Evolutionary conservation across 768 basidiomycete species (phyloP), one percentile per base, ranked within the genome.

Genomic region (Rhizopogon rudus): DNA sequence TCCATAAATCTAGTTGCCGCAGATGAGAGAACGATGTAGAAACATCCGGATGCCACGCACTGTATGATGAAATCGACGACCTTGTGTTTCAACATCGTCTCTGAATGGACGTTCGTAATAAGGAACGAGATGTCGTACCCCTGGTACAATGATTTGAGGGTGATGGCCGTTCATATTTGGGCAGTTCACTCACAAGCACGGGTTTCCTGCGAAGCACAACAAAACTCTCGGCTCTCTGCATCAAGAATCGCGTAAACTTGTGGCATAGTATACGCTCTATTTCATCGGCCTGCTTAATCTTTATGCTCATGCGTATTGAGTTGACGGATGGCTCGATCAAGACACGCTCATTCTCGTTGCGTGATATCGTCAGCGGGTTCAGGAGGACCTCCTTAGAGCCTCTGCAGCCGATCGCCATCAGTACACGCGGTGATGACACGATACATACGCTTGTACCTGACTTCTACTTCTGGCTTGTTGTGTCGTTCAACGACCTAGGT

Each of bases 61-160:
- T 98, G 93, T 61, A 98, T 97, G 75, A 99, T 97, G 73, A 99
- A 99, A 74, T 99, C 97, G 39, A 99, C 97, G 51, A 99, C 89
- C 77, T 98, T 98, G 74, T 99, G 97, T 75, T 98, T 99, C 62
- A 98, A 79, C 97, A 99, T 98, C 9, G 92, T 95, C 71, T 98
- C 96, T 33, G 94, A 82, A 70, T 99, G 94, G 51, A 88, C 86
- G 72, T 98, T 97, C 55, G 96, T 98, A 68, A 99, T 95, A 58
- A 98, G 78, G 79, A 99, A 98, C 2, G 93, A 96, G 59, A 99
- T 98, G 61, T 98, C 97, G 63, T 98, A 98, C 54, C 97, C 97
- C 93, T 99, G 35, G 53, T 41, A 45, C 25, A 40, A 54, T n/a
- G 5, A 41, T 60, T 40, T 64, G 56, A 29, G 12, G 43, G 29